Conservation (phyloP, 176 grass and related monocot genomes). For the Bromus sterilis region DNA sequence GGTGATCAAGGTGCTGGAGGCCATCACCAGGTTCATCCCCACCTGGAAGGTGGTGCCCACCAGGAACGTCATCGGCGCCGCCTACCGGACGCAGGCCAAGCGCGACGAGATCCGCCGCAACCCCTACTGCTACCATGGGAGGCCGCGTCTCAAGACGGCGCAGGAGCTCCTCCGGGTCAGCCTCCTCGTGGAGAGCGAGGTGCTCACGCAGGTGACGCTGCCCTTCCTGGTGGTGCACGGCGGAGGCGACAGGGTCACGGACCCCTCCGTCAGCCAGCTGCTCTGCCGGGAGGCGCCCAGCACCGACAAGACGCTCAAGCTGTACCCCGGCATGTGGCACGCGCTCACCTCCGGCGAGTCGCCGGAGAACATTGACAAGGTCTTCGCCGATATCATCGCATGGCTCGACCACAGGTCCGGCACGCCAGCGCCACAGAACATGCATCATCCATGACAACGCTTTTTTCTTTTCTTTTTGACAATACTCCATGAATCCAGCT, state of each 20-base stretch:
- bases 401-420: conserved; percentile 50
- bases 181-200: conserved; percentile 22
- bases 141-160: conserved; percentile 39
- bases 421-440: not conserved
- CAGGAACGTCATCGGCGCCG: conserved; percentile 43
- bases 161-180: conserved; percentile 42
- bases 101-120: conserved; percentile 50
- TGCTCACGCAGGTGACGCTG: conserved; percentile 42
- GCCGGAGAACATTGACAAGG: not conserved
- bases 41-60: conserved; percentile 71
- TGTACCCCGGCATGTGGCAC: conserved; percentile 70
- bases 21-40: conserved; percentile 39
- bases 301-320: conserved; percentile 58
- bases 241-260: conserved; percentile 57
- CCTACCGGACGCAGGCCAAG: conserved; percentile 35
- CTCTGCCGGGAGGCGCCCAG: conserved; percentile 37
- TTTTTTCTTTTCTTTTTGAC: not conserved
- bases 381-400: conserved; percentile 16
- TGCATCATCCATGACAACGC: not conserved
- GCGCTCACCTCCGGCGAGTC: conserved; percentile 66
- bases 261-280: conserved; percentile 43
- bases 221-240: conserved; percentile 69
- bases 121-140: conserved; percentile 46
- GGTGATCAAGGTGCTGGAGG: conserved; percentile 28
- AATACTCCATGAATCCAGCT: not conserved